phyloP scores from a whole-genome alignment of 139 green algal genomes.

The Mychonastes homosphaera region DNA sequence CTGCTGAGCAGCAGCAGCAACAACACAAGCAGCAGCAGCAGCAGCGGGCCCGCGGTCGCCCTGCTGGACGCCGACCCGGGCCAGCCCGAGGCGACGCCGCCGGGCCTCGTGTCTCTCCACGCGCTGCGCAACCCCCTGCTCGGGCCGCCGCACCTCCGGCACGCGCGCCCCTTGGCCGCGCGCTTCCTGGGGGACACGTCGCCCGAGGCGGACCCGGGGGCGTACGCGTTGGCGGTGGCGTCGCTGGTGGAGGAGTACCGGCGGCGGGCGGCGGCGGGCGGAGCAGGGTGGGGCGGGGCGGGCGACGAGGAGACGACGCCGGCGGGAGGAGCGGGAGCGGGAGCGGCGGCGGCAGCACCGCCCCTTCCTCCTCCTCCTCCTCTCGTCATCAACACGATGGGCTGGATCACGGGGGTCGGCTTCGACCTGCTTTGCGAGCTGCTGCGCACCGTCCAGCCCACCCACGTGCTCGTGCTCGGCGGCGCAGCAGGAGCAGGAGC shows the following conservation, averaged over 20 bases:
- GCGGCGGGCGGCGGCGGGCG: slow-evolving; percentile 2
- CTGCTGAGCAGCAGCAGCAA: slow-evolving; percentile 39
- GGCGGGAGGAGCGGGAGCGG: slow-evolving; percentile 4
- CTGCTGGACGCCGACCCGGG: slow-evolving; percentile 79
- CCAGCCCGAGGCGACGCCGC: slow-evolving; percentile 75
- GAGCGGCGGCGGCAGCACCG: slow-evolving; percentile 4
- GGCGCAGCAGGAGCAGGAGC: slow-evolving; percentile 9
- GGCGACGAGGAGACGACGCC: not conserved
- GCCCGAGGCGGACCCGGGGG: slow-evolving; percentile 46
- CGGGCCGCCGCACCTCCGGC: slow-evolving; percentile 54
- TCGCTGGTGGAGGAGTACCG: slow-evolving; percentile 39
- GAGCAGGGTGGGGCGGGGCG: not conserved
- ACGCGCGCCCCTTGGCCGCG: slow-evolving; percentile 4
- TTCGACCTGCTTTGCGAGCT: slow-evolving; percentile 54
- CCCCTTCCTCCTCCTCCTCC: slow-evolving; percentile 23
- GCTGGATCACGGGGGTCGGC: slow-evolving; percentile 74
- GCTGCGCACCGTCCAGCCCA: slow-evolving; percentile 28
- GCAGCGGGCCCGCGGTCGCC: slow-evolving; percentile 27
- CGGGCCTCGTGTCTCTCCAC: slow-evolving; percentile 60
- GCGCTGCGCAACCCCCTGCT: slow-evolving; percentile 41
- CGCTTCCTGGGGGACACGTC: slow-evolving; percentile 58
- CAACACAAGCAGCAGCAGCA: slow-evolving; percentile 2
- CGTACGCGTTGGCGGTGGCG: slow-evolving; percentile 41
- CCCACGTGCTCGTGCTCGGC: slow-evolving; percentile 23
- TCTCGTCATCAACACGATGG: slow-evolving; percentile 74